Conservation (phyloP, 2,329 filamentous ascomycete genomes). For the Sordariomycetes sp. region DNA sequence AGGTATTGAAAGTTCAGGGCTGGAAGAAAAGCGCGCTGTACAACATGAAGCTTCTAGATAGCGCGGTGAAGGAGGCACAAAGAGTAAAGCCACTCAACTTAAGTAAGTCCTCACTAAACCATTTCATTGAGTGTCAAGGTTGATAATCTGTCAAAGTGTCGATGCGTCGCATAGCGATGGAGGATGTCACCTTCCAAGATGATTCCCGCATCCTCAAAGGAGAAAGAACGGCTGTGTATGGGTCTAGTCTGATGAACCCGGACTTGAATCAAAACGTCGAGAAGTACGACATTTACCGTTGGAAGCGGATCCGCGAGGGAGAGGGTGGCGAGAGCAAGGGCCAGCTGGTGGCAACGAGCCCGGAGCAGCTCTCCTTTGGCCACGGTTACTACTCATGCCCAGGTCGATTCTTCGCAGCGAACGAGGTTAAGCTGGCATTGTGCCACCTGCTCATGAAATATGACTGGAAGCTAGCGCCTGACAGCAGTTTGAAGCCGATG, state of each 20-base stretch:
- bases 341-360: slow-evolving; percentile 22
- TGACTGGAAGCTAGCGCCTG: slow-evolving; percentile 12
- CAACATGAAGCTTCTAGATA: slow-evolving; percentile 37
- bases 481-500: slow-evolving; percentile 41
- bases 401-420: slow-evolving; percentile 29
- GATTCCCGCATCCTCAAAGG: slow-evolving; percentile 13
- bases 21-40: slow-evolving; percentile 36
- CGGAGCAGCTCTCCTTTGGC: slow-evolving; percentile 21
- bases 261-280: slow-evolving; percentile 13
- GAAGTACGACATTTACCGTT: slow-evolving; percentile 16
- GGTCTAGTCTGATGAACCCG: slow-evolving; percentile 11
- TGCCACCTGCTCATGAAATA: slow-evolving; percentile 18
- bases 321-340: slow-evolving; percentile 11
- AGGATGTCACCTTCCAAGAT: slow-evolving; percentile 6
- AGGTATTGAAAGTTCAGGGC: slow-evolving; percentile 7
- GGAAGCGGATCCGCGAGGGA: slow-evolving; percentile 14
- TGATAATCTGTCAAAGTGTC: background rate
- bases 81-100: slow-evolving; percentile 31
- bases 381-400: slow-evolving; percentile 31
- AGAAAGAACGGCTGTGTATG: slow-evolving; percentile 7
- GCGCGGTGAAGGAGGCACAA: slow-evolving; percentile 40
- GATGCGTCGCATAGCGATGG: slow-evolving; percentile 5
- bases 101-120: slow-evolving; percentile 8
- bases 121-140: background rate
- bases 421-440: slow-evolving; percentile 26